These are phyloP conservation scores for Acer campestre DNA, from an alignment of 345 rosid species.

Conservation along the genomic window DNA sequence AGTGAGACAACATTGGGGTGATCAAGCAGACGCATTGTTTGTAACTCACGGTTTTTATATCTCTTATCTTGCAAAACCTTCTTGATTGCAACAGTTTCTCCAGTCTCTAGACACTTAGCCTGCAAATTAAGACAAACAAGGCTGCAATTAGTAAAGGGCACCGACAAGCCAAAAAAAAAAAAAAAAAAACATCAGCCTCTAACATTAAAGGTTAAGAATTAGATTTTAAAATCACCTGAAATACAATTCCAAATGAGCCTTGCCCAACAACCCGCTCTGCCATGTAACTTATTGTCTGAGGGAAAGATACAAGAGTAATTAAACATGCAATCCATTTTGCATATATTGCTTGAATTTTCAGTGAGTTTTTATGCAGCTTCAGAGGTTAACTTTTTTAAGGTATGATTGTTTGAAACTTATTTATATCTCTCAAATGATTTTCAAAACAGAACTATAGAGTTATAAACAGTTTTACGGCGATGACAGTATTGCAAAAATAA, in stretches of 20 bases:
- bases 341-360: background rate
- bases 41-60: constrained; percentile 27
- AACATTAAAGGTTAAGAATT: background rate
- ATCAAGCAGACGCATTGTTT: constrained; percentile 30
- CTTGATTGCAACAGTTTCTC: constrained; percentile 26
- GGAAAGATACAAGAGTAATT: background rate
- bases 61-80: constrained; percentile 32
- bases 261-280: constrained; percentile 28
- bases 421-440: background rate
- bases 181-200: background rate
- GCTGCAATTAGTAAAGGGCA: too few species aligned
- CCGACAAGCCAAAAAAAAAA: background rate
- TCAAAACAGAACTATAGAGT: background rate
- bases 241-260: constrained; percentile 32
- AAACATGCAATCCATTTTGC: background rate
- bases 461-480: background rate
- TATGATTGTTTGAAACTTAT: too few species aligned
- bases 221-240: constrained; percentile 20
- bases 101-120: constrained; percentile 29
- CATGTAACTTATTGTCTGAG: constrained; percentile 26
- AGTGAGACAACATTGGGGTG: constrained; percentile 32
- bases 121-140: constrained; percentile 5
- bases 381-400: background rate
- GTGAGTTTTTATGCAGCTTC: background rate
- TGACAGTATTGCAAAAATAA: background rate